phyloP scores from a whole-genome alignment of 805 yeast species.

The Candida yuanshanica region DNA sequence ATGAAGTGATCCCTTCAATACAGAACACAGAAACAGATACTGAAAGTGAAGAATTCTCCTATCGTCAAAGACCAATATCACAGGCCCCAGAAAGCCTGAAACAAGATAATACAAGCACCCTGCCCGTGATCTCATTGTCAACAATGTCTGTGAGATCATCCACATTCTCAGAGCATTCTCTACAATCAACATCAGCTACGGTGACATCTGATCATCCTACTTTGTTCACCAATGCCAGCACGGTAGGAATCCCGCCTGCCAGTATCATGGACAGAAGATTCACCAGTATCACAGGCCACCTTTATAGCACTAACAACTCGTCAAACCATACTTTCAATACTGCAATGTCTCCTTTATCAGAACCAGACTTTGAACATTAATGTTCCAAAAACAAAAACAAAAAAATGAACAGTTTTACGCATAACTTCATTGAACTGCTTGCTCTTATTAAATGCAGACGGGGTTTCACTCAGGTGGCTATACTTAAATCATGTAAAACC shows the following conservation, averaged over 20 bases:
- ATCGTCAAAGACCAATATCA: constrained; percentile 5
- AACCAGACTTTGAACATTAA: neutral
- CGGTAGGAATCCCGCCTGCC: constrained; percentile 71
- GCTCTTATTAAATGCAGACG: too few relatives aligned
- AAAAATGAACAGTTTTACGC: neutral
- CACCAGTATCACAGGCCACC: constrained; percentile 16
- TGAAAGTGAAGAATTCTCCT: constrained; percentile 1
- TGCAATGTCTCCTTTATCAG: constrained; percentile 5
- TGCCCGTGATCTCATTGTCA: constrained; percentile 29
- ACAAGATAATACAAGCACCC: constrained; percentile 26
- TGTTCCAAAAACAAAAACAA: too few relatives aligned
- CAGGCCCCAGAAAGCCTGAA: constrained; percentile 10
- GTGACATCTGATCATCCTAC: constrained; percentile 30
- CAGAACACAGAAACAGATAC: neutral
- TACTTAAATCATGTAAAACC: too few relatives aligned
- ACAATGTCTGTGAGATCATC: constrained; percentile 32
- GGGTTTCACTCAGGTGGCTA: too few relatives aligned
- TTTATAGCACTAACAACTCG: constrained; percentile 15
- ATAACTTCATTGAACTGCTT: too few relatives aligned
- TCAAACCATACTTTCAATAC: constrained; percentile 16
- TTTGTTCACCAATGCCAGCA: constrained; percentile 55
- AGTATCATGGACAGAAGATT: constrained; percentile 48
- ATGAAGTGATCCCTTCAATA: neutral
- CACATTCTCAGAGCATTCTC: constrained; percentile 31
- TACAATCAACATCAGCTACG: constrained; percentile 32